Conservation (phyloP, 768 basidiomycete species). For the Trametes meyenii region DNA sequence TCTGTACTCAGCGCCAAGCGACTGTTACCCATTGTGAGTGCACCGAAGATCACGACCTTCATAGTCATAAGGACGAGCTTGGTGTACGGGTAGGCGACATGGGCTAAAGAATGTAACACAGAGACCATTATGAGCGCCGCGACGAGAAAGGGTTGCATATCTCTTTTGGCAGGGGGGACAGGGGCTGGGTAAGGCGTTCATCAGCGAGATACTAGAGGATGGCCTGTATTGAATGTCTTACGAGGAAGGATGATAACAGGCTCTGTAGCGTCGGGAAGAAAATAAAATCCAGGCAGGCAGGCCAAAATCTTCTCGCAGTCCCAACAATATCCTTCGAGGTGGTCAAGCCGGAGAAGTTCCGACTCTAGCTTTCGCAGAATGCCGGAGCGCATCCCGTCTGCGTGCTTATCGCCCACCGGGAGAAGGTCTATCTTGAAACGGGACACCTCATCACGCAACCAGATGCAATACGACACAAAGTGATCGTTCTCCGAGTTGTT, state of each 20-base stretch:
- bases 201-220: background rate
- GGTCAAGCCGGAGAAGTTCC: background rate
- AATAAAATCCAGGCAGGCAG: background rate
- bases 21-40: background rate
- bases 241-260: background rate
- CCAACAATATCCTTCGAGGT: background rate
- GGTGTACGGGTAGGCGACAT: background rate
- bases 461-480: background rate
- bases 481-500: background rate
- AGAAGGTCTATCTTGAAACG: background rate
- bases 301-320: conserved; percentile 1
- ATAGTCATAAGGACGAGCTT: background rate
- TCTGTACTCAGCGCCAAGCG: background rate
- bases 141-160: conserved; percentile 5
- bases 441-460: background rate
- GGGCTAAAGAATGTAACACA: background rate
- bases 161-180: background rate
- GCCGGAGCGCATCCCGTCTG: background rate
- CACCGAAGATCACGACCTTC: background rate
- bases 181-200: background rate
- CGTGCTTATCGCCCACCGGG: background rate
- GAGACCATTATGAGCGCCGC: conserved; percentile 3
- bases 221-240: background rate
- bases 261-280: background rate
- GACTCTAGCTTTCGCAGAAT: background rate